Evolutionary conservation across 1,284 basidiomycete genomes (phyloP).

Genomic region (Chiua sp.): DNA sequence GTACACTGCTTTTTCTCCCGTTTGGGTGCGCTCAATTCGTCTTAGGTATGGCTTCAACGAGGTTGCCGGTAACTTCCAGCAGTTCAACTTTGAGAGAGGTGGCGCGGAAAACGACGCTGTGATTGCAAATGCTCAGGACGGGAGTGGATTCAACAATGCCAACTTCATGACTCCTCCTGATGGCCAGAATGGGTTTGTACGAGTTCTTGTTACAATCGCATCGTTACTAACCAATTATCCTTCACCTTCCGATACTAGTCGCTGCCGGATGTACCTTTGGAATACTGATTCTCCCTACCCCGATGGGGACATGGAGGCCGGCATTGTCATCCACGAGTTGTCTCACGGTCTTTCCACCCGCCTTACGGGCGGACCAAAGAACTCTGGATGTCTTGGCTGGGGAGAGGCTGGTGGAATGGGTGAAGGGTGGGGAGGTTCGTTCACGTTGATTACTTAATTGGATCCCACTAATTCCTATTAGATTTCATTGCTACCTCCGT

Average conservation of each 20-base stretch:
- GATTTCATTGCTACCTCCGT: constrained; percentile 89
- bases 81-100: constrained; percentile 92
- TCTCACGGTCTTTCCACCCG: constrained; percentile 93
- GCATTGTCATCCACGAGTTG: constrained; percentile 92
- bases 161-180: constrained; percentile 86
- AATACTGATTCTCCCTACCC: constrained; percentile 88
- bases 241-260: constrained; percentile 57
- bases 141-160: constrained; percentile 90
- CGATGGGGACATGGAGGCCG: constrained; percentile 95
- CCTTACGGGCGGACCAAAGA: constrained; percentile 91
- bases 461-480: constrained; percentile 21
- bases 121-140: constrained; percentile 95
- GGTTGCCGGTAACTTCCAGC: constrained; percentile 95
- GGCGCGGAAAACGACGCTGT: constrained; percentile 89
- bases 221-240: constrained; percentile 18
- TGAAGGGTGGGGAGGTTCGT: constrained; percentile 85
- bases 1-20: constrained; percentile 17
- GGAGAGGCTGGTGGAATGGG: constrained; percentile 98
- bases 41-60: constrained; percentile 88
- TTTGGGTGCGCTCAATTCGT: constrained; percentile 13
- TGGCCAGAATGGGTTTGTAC: constrained; percentile 56
- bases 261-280: constrained; percentile 98
- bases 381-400: constrained; percentile 94
- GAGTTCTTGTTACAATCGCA: neutral
- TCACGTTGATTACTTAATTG: neutral